Conservation (phyloP, 768 basidiomycete species). For the Psilocybe cyanescens region DNA sequence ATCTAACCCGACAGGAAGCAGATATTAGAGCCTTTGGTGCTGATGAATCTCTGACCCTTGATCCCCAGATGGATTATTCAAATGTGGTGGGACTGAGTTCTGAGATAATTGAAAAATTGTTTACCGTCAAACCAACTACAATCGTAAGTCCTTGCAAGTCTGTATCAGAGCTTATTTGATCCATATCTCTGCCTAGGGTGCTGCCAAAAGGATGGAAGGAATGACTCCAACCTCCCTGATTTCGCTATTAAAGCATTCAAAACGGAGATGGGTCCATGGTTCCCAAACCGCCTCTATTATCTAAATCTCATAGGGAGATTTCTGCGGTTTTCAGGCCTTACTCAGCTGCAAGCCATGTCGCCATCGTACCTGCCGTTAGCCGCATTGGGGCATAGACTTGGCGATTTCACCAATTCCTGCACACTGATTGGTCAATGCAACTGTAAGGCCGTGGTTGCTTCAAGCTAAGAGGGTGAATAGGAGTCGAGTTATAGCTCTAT, state of each 20-base stretch:
- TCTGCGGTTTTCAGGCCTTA: not conserved
- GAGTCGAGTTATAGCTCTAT: not conserved
- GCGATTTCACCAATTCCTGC: not conserved
- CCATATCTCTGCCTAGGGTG: slow-evolving; percentile 55
- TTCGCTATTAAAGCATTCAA: slow-evolving; percentile 67
- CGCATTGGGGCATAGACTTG: not conserved
- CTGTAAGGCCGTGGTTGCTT: too few species aligned
- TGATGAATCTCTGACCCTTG: slow-evolving; percentile 74
- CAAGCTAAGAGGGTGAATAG: not conserved
- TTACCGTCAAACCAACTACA: slow-evolving; percentile 63
- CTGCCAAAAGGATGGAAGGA: slow-evolving; percentile 91
- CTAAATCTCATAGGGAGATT: not conserved
- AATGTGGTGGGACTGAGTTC: slow-evolving; percentile 69
- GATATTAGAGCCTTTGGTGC: slow-evolving; percentile 75
- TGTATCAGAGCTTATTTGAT: not conserved
- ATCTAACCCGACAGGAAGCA: slow-evolving; percentile 72
- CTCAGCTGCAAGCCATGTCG: not conserved
- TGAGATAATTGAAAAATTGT: slow-evolving; percentile 73
- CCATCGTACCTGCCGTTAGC: not conserved
- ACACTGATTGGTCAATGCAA: not conserved
- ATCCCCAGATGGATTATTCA: slow-evolving; percentile 72
- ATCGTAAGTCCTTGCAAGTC: slow-evolving; percentile 48
- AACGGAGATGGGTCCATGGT: slow-evolving; percentile 36
- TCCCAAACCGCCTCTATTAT: not conserved
- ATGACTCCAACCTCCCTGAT: slow-evolving; percentile 86